phyloP scores from a whole-genome alignment of 257 asterid genomes.

The Nicotiana obtusifolia region DNA sequence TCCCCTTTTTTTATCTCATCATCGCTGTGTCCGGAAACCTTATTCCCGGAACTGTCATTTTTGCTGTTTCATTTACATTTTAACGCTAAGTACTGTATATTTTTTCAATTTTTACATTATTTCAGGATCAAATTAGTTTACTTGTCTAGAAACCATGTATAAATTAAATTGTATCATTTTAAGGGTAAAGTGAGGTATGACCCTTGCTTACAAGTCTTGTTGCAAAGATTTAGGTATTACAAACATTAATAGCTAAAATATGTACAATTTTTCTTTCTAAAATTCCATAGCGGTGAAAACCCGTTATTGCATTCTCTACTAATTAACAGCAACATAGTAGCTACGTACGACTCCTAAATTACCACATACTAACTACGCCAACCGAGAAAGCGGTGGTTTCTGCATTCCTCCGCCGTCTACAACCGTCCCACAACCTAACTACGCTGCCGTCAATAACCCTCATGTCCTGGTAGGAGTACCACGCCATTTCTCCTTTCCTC shows the following conservation, averaged over 20 bases:
- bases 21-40: too few relatives aligned
- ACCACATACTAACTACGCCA: conserved; percentile 19
- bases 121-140: too few relatives aligned
- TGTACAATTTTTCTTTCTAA: not conserved
- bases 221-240: not conserved
- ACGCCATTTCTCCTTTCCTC: conserved; percentile 53
- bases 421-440: conserved; percentile 72
- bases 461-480: conserved; percentile 52
- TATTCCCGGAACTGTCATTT: too few relatives aligned
- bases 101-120: too few relatives aligned
- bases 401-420: conserved; percentile 14
- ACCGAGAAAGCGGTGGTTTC: conserved; percentile 19
- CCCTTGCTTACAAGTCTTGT: too few relatives aligned
- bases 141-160: too few relatives aligned
- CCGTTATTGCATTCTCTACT: not conserved
- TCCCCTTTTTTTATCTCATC: too few relatives aligned
- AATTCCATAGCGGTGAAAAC: not conserved
- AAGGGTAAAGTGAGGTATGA: too few relatives aligned
- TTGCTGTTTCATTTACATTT: too few relatives aligned
- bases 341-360: not conserved
- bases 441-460: conserved; percentile 52
- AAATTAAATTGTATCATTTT: too few relatives aligned
- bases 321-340: too few relatives aligned
- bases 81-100: too few relatives aligned
- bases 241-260: not conserved